Conservation (phyloP, 192 early-diverging fungal species). For the Dissophora globulifera region DNA sequence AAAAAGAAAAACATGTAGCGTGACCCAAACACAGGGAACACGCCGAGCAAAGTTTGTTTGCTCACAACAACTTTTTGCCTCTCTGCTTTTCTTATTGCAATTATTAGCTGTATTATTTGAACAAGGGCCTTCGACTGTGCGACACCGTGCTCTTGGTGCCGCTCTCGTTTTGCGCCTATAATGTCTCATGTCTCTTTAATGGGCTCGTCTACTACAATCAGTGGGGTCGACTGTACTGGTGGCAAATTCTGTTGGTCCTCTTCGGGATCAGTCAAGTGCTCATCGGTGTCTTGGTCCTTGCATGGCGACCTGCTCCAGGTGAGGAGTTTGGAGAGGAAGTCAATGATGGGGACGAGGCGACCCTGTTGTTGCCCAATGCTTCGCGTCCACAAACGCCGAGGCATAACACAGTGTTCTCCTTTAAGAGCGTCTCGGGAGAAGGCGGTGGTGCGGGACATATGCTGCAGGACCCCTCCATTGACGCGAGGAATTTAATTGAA, state of each 20-base stretch:
- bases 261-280: conserved; percentile 72
- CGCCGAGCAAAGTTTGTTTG: too few relatives aligned
- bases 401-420: conserved; percentile 26
- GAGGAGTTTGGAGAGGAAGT: conserved; percentile 22
- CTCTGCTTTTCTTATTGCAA: conserved; percentile 14
- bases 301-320: conserved; percentile 56
- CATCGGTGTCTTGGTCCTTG: conserved; percentile 72
- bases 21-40: not conserved
- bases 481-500: conserved; percentile 34
- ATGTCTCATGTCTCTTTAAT: conserved; percentile 77
- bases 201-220: conserved; percentile 86
- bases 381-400: conserved; percentile 30
- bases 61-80: conserved; percentile 20
- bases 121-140: conserved; percentile 76
- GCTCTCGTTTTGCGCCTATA: conserved; percentile 79
- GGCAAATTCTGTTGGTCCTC: conserved; percentile 73
- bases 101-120: conserved; percentile 79
- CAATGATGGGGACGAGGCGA: conserved; percentile 28
- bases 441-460: conserved; percentile 6
- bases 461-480: conserved; percentile 17
- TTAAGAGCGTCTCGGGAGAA: conserved; percentile 21
- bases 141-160: conserved; percentile 81
- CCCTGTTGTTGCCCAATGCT: conserved; percentile 28
- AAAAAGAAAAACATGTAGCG: not conserved
- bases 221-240: conserved; percentile 65